Evolutionary conservation across 2,329 filamentous ascomycete species (phyloP).

Genomic region (Blastomyces silverae): DNA sequence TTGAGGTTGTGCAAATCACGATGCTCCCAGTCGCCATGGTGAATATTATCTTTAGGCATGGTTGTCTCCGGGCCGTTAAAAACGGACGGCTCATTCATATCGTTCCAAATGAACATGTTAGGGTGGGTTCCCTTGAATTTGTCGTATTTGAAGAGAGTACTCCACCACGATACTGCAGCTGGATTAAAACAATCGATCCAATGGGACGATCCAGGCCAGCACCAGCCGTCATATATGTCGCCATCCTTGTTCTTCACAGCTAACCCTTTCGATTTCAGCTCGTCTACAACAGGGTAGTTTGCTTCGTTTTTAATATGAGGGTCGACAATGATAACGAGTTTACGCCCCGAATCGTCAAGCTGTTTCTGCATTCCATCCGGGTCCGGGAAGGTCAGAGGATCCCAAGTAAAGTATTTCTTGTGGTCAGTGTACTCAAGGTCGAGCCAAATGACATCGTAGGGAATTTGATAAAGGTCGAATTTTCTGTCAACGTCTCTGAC

Average conservation of each 20-base stretch:
- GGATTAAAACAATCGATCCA: constrained; percentile 97
- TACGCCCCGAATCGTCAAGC: constrained; percentile 74
- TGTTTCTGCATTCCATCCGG: constrained; percentile 83
- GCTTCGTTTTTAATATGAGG: constrained; percentile 94
- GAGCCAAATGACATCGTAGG: constrained; percentile 98
- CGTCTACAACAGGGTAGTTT: constrained; percentile 67
- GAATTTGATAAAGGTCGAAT: constrained; percentile 91
- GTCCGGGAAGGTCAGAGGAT: constrained; percentile 77
- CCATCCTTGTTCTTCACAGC: constrained; percentile 86
- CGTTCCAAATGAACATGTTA: constrained; percentile 96
- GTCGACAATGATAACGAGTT: constrained; percentile 91
- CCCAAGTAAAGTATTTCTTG: constrained; percentile 98
- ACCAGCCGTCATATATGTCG: constrained; percentile 90
- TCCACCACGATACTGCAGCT: constrained; percentile 89
- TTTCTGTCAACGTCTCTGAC: constrained; percentile 94
- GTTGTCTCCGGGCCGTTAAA: constrained; percentile 98
- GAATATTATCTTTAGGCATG: constrained; percentile 97
- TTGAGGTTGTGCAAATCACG: constrained; percentile 95
- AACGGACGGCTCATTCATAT: constrained; percentile 99
- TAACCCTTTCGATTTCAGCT: constrained; percentile 75
- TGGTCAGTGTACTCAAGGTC: constrained; percentile 97
- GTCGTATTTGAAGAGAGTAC: constrained; percentile 75
- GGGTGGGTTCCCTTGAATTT: constrained; percentile 76
- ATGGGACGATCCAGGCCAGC: constrained; percentile 94
- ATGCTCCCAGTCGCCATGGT: constrained; percentile 89